Base-by-base conservation (phyloP, 352 stramenopile species). In the Phytophthora fragariae region DNA sequence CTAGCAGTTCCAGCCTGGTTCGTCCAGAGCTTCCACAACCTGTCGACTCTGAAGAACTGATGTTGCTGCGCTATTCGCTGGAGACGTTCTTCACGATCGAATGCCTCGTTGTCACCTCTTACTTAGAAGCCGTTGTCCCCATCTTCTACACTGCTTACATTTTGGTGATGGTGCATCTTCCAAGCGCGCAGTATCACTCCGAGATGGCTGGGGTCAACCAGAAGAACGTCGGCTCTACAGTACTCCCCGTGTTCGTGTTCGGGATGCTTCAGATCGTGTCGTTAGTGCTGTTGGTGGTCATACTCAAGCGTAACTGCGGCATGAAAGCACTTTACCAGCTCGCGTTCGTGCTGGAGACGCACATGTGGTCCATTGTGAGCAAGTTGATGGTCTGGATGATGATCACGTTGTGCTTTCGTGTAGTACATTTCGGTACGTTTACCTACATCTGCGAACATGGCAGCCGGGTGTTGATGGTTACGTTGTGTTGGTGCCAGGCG, bases 281-380 rank as follows among this genome's bases (percentile, higher is more conserved):
- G 4, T 17, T 47, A 7, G 39, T 47, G 39, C 14, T 47, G 39
- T 7, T 47, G 3, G 4, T 47, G 39, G 12, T 47, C 12, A 15
- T 47, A 7, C 6, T 47, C 12, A 47, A 47, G 39, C 5, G 39
- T 2, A 47, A 47, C 39, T 47, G 39, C 14, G 39, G 39, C 0
- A 47, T 47, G 39, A 14, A n/a, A 8, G 39, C 24, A 44, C n/a
- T 52, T 24, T 75, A 77, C 47, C 73, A 82, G 15, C 55, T 85
- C 29, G 76, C 62, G 19, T 88, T 88, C 41, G 77, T 88, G 29
- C 70, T 84, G 5, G 73, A 88, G 56, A 73, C 67, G 0, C 76
- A 88, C 15, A 68, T 1, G 31, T 80, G 9, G 58, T 86, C 14
- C 68, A 86, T 52, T 52, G 8, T 52, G 52, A 72, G 57, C 31